Evolutionary conservation across 345 rosid genomes (phyloP).

Genomic region (Psidium friedrichsthalianum): DNA sequence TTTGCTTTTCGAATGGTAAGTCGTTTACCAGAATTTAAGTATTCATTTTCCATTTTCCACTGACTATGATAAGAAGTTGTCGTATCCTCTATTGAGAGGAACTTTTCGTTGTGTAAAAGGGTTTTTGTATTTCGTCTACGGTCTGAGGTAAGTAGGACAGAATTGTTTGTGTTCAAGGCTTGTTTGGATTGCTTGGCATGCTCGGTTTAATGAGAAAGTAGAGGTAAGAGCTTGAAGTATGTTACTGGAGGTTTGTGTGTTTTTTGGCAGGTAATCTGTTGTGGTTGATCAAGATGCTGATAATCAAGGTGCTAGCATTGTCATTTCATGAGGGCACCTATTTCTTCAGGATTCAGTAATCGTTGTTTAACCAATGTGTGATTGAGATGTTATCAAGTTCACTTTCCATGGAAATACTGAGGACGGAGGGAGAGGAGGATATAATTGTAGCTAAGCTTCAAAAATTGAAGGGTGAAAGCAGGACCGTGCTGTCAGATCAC

Average conservation of each 20-base stretch:
- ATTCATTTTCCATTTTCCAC: background rate
- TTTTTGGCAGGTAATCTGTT: conserved; percentile 42
- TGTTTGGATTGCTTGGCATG: conserved; percentile 58
- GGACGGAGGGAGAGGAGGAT: conserved; percentile 36
- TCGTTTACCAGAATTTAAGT: background rate
- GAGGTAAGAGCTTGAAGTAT: conserved; percentile 19
- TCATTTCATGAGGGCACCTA: conserved; percentile 83
- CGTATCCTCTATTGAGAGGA: conserved; percentile 66
- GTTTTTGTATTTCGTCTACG: conserved; percentile 74
- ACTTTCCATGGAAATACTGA: conserved; percentile 45
- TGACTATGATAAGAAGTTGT: conserved; percentile 10
- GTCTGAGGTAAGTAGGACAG: conserved; percentile 58
- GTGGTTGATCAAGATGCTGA: conserved; percentile 66
- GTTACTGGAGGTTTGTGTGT: conserved; percentile 48
- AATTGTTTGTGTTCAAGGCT: conserved; percentile 73
- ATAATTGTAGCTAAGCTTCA: conserved; percentile 31
- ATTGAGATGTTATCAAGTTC: conserved; percentile 69
- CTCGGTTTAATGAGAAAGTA: conserved; percentile 46
- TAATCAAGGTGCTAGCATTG: conserved; percentile 70
- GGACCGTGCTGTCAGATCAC: conserved; percentile 40
- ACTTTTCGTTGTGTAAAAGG: conserved; percentile 49
- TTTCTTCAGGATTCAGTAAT: conserved; percentile 76
- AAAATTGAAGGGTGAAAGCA: conserved; percentile 48
- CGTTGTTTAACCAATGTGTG: conserved; percentile 66
- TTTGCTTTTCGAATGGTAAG: background rate